Base-by-base conservation (phyloP, 1,284 basidiomycete genomes). In the Leccinum huronense region DNA sequence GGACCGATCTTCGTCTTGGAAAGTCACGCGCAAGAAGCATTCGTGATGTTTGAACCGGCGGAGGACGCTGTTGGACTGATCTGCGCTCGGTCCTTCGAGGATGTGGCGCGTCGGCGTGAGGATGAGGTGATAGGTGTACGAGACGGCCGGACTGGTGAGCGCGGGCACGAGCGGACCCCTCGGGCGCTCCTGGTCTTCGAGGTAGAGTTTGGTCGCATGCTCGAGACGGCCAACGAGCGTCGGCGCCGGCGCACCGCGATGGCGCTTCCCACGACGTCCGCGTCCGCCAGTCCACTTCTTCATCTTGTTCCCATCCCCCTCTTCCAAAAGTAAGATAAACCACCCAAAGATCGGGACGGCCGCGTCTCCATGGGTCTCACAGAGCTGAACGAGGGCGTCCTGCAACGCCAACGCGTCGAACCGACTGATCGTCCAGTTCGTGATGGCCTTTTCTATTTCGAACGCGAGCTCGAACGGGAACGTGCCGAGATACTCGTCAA, bases 1-100 rank as follows among this genome's bases (percentile, higher is more conserved):
- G 0, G 83, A 77, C 16, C 80, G 70, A 56, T 80, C 83, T 68
- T 90, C 89, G 48, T 91, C 89, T 51, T 81, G 79, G 68, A 90
- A 88, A 13, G 79, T 80, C 31, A 91, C 86, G 1, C 89, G 85
- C 30, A 90, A 68, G 73, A 90, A 91, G 58, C 76, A 80, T 36
- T 85, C 80, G 57, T 81, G 75, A 59, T 83, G 74, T 30, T 73
- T 68, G 65, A 84, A 86, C 23, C 71, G 74, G 27, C 86, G 80
- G 59, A 86, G 76, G 38, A 89, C 80, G n/a, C 86, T 79, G 65
- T 89, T 90, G 0, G 84, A 84, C 59, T 83, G 83, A 67, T 88
- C 86, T 3, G 79, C 79, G 42, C 81, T 79, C 0, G 87, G 87
- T 0, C 88, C 89, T 63, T 84, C 77, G 19, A 78, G 67, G 60